Percentiles rank a stretch among this genome's conserved stretches.
These are phyloP conservation scores for Otatea glauca DNA, from an alignment of 176 grass and related monocot genomes.

Conservation along the genomic window DNA sequence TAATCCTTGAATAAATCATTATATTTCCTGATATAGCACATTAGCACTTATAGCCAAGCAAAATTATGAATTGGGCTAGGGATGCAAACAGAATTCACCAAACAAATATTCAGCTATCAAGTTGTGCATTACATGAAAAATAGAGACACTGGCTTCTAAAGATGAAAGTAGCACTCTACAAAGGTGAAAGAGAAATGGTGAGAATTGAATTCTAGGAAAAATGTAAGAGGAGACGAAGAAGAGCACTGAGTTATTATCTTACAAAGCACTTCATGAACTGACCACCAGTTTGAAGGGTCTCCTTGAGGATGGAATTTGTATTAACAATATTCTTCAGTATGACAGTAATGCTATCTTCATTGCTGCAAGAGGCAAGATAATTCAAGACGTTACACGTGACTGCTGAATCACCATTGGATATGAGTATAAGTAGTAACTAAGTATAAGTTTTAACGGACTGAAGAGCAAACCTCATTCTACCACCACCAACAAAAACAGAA, in stretches of 20 bases:
- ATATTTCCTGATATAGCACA: background rate
- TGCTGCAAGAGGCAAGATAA: constrained; percentile 61
- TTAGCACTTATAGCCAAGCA: constrained; percentile 12
- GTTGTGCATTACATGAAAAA: constrained; percentile 14
- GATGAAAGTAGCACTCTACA: background rate
- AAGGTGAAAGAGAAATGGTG: background rate
- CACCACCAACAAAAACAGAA: constrained; percentile 67
- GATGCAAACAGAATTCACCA: background rate
- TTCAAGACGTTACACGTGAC: constrained; percentile 5
- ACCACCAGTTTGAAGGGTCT: constrained; percentile 69
- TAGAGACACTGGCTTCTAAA: background rate
- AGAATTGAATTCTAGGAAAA: background rate
- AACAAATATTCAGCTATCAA: constrained; percentile 10
- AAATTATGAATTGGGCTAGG: constrained; percentile 1
- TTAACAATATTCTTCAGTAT: constrained; percentile 81
- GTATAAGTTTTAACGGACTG: constrained; percentile 23
- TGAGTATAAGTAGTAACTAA: constrained; percentile 12
- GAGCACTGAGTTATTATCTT: constrained; percentile 40
- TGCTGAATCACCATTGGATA: constrained; percentile 15
- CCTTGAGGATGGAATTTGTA: constrained; percentile 83
- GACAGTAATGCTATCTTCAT: constrained; percentile 85
- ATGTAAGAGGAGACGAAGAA: constrained; percentile 25
- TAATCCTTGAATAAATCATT: background rate
- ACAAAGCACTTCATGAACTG: constrained; percentile 70
- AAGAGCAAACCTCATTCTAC: constrained; percentile 65